Percentiles rank a stretch among this genome's conserved stretches.
Evolutionary conservation across 2,329 filamentous ascomycete species (phyloP).

Genomic region (Epichloe baconii): DNA sequence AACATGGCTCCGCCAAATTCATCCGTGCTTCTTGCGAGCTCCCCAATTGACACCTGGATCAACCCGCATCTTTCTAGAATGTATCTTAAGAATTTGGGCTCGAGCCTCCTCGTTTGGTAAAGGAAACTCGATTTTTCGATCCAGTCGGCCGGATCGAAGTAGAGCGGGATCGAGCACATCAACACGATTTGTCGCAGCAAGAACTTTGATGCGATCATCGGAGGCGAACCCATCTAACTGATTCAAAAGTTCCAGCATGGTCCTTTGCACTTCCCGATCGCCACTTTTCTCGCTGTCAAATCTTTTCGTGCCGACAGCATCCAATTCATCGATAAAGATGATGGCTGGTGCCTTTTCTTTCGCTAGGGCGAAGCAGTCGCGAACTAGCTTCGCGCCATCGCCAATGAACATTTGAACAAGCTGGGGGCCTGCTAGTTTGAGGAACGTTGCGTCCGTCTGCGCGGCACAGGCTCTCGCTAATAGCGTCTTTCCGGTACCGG

Average conservation of each 20-base stretch:
- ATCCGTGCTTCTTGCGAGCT: constrained; percentile 90
- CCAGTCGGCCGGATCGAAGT: constrained; percentile 79
- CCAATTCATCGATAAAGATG: constrained; percentile 98
- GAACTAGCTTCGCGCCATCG: constrained; percentile 92
- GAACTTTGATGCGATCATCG: constrained; percentile 90
- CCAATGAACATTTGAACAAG: constrained; percentile 99
- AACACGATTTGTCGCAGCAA: constrained; percentile 87
- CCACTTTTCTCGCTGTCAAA: constrained; percentile 98
- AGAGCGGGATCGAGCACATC: constrained; percentile 88
- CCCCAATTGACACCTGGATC: constrained; percentile 90
- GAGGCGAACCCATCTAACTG: constrained; percentile 97
- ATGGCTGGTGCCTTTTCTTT: constrained; percentile 99
- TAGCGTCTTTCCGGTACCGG: constrained; percentile 81
- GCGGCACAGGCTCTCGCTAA: constrained; percentile 92
- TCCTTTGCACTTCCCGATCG: constrained; percentile 94
- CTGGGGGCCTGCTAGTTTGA: constrained; percentile 94
- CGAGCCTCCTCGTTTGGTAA: constrained; percentile 95
- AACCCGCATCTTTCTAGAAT: constrained; percentile 96
- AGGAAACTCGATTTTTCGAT: constrained; percentile 97
- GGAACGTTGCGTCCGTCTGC: constrained; percentile 95
- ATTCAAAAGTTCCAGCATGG: constrained; percentile 97
- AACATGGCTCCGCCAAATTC: constrained; percentile 97
- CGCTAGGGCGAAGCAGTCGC: constrained; percentile 91
- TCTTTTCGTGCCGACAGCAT: constrained; percentile 96
- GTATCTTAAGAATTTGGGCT: constrained; percentile 93